phyloP scores from a whole-genome alignment of 768 basidiomycete genomes.

The Multifurca ochricompacta region DNA sequence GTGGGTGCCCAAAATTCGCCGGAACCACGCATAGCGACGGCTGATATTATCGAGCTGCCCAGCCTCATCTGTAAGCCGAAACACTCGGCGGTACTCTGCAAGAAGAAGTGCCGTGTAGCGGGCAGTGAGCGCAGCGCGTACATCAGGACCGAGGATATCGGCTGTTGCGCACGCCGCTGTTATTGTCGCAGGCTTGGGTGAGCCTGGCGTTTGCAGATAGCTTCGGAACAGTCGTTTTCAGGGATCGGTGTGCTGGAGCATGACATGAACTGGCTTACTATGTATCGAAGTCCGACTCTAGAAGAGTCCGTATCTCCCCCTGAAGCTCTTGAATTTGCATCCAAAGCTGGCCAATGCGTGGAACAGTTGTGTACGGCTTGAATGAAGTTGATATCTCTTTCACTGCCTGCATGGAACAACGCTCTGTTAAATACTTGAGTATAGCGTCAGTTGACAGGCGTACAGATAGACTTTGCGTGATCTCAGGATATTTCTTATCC shows the following conservation, averaged over 20 bases:
- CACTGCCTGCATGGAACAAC: conserved; percentile 51
- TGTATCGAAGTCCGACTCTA: conserved; percentile 86
- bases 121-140: conserved; percentile 73
- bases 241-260: not conserved
- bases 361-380: conserved; percentile 69
- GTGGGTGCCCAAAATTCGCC: conserved; percentile 73
- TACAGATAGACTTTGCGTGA: conserved; percentile 74
- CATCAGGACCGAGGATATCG: conserved; percentile 82
- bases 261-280: conserved; percentile 53
- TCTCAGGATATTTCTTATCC: conserved; percentile 74
- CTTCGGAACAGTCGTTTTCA: conserved; percentile 33
- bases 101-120: conserved; percentile 86
- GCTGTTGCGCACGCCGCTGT: conserved; percentile 82
- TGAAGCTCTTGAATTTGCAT: conserved; percentile 76
- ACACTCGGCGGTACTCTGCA: conserved; percentile 94
- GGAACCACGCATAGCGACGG: conserved; percentile 92
- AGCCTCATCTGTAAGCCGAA: conserved; percentile 87
- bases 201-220: conserved; percentile 64
- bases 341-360: conserved; percentile 69
- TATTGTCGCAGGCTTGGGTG: conserved; percentile 50
- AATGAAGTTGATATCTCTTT: conserved; percentile 80
- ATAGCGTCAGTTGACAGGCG: conserved; percentile 29
- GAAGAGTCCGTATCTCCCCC: conserved; percentile 66
- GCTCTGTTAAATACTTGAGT: not conserved
- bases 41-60: conserved; percentile 94